Base-by-base conservation (phyloP, 2,329 filamentous ascomycete species). In the Nothophoma quercina region DNA sequence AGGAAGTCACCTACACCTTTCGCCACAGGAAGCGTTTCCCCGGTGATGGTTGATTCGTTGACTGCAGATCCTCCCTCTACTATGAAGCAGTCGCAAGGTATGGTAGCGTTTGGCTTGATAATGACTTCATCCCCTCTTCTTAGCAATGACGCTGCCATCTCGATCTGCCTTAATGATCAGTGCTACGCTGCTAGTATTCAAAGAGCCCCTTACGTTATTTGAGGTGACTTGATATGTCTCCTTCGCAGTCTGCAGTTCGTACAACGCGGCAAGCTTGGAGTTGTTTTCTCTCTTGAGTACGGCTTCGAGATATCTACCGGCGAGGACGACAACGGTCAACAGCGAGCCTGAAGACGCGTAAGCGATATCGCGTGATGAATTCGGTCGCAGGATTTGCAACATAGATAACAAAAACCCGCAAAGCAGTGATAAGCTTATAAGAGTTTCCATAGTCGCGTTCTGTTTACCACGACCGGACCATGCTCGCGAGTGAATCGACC, bases 41-140 rank as follows among this genome's bases (percentile, higher is more conserved):
- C 52, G 2, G 56, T 59, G 7, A 59, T 46, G 9, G 26, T 41
- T n/a, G 52, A 32, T 39, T 59, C 52, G 32, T 59, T 44, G 26
- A 59, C 32, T 8, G 44, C 33, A 2, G 56, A 59, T 5, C n/a
- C 40, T 15, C 56, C 56, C 16, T 25, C 9, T 1, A 55, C 5
- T 29, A 58, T 34, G 13, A 43, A 57, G 34, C 49, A 54, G 23
- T 57, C 55, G 18, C 55, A 57, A 19, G 55, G 55, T 15, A 55
- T 38, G 5, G 38, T 51, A 30, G 18, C 23, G 7, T 41, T 30
- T 13, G 43, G 33, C 4, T 39, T 22, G n/a, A 58, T 49, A 3
- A 58, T 2, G 25, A 58, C 47, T 9, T 52, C 34, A 16, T 58
- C 55, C 15, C 55, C 55, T 39, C 43, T 47, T 15, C 35, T 35